Conservation (phyloP, 192 early-diverging fungal species). For the Podila verticillata region DNA sequence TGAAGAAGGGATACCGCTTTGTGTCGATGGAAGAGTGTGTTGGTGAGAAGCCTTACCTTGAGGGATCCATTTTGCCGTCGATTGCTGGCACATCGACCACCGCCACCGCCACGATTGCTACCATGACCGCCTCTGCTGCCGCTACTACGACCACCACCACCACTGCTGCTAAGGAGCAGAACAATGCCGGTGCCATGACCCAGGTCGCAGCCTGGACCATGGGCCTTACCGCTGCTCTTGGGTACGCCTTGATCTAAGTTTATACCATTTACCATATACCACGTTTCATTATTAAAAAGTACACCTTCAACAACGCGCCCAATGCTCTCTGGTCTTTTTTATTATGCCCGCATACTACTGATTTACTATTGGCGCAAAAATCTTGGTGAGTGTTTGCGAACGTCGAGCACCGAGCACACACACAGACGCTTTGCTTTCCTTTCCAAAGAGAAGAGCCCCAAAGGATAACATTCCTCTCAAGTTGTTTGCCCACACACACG, state of each 20-base stretch:
- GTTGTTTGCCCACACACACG: too few species aligned
- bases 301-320: too few species aligned
- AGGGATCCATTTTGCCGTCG: conserved; percentile 13
- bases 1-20: conserved; percentile 44
- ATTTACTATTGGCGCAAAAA: too few species aligned
- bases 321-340: too few species aligned
- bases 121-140: not conserved
- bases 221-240: conserved; percentile 21
- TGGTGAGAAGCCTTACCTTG: conserved; percentile 44
- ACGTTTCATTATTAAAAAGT: too few species aligned
- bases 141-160: not conserved
- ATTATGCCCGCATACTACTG: too few species aligned
- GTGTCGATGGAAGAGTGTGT: conserved; percentile 52
- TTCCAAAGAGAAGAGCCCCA: too few species aligned
- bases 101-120: not conserved
- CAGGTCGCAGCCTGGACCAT: conserved; percentile 32
- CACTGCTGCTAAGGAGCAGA: conserved; percentile 5
- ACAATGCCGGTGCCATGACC: conserved; percentile 8
- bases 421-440: too few species aligned
- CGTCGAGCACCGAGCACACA: too few species aligned
- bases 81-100: not conserved
- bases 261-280: too few species aligned
- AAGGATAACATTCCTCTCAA: too few species aligned
- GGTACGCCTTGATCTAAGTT: conserved; percentile 34
- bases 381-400: too few species aligned